Conservation (phyloP, 768 basidiomycete species). For the Lactarius akahatsu region DNA sequence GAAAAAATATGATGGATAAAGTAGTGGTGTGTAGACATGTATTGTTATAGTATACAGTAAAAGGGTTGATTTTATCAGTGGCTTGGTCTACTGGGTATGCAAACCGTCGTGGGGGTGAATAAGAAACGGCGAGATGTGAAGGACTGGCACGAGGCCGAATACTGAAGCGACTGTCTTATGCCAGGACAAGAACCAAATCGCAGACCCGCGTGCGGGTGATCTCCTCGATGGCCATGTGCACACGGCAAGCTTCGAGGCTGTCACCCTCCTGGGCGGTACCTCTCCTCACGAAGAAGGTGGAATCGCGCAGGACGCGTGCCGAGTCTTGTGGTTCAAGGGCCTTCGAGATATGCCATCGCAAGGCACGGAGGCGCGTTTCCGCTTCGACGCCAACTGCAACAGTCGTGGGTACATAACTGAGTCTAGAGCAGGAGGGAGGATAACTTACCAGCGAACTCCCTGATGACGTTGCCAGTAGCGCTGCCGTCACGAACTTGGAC, state of each 20-base stretch:
- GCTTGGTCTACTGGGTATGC: background rate
- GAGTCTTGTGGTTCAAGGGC: slow-evolving; percentile 18
- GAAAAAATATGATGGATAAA: slow-evolving; percentile 10
- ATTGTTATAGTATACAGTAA: background rate
- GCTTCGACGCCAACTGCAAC: slow-evolving; percentile 17
- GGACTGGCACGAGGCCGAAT: background rate
- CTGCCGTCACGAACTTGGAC: slow-evolving; percentile 14
- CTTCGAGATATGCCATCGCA: slow-evolving; percentile 27
- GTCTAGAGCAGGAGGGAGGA: background rate
- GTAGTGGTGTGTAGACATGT: background rate
- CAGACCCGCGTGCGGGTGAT: slow-evolving; percentile 13
- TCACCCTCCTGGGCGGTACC: background rate
- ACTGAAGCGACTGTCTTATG: background rate
- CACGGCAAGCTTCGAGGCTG: slow-evolving; percentile 14
- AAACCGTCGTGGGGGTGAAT: background rate
- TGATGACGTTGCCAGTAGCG: slow-evolving; percentile 11
- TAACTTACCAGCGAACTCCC: slow-evolving; percentile 7
- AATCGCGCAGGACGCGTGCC: slow-evolving; percentile 18
- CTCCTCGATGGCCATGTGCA: slow-evolving; percentile 24
- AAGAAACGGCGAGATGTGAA: background rate
- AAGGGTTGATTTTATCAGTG: background rate
- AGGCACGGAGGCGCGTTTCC: slow-evolving; percentile 23
- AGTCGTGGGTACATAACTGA: background rate
- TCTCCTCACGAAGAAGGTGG: slow-evolving; percentile 16
- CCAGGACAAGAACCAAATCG: slow-evolving; percentile 20